These are phyloP conservation scores for Globisporangium paddicum DNA, from an alignment of 352 stramenopile genomes.

Conservation along the genomic window DNA sequence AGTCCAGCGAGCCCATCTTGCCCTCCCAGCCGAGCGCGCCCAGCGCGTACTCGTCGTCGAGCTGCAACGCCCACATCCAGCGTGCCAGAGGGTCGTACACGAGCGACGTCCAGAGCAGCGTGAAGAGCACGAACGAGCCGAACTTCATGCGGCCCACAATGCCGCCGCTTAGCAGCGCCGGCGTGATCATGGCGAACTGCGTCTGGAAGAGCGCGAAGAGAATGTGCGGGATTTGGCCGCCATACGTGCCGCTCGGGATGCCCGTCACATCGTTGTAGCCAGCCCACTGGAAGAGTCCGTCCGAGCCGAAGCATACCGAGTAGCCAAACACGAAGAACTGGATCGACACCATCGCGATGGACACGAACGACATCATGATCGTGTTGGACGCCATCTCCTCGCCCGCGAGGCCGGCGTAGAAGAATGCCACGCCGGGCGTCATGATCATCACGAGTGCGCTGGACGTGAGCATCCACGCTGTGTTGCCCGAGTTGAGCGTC, in stretches of 20 bases:
- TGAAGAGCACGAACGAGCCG: slow-evolving; percentile 67
- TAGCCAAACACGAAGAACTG: slow-evolving; percentile 81
- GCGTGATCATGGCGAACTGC: slow-evolving; percentile 80
- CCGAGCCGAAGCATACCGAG: slow-evolving; percentile 53
- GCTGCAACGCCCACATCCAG: slow-evolving; percentile 80
- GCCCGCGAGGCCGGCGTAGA: slow-evolving; percentile 73
- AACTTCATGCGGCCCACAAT: slow-evolving; percentile 87
- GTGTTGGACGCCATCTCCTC: slow-evolving; percentile 75
- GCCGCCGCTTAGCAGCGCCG: slow-evolving; percentile 65
- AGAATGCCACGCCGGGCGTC: slow-evolving; percentile 65
- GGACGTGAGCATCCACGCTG: slow-evolving; percentile 52
- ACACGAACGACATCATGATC: slow-evolving; percentile 77
- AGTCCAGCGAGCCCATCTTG: slow-evolving; percentile 75
- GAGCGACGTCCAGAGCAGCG: slow-evolving; percentile 73
- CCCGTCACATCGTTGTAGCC: slow-evolving; percentile 53
- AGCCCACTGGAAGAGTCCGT: slow-evolving; percentile 54
- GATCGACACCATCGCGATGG: slow-evolving; percentile 73
- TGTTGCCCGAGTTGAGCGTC: slow-evolving; percentile 46
- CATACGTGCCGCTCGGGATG: slow-evolving; percentile 44
- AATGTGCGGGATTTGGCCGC: slow-evolving; percentile 53
- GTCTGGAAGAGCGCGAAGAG: slow-evolving; percentile 82
- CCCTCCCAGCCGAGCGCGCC: slow-evolving; percentile 51
- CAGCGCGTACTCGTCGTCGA: slow-evolving; percentile 45
- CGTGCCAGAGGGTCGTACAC: slow-evolving; percentile 83
- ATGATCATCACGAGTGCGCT: slow-evolving; percentile 68